These are phyloP conservation scores for Tulasnella sp. DNA, from an alignment of 768 basidiomycete species.

Conservation along the genomic window DNA sequence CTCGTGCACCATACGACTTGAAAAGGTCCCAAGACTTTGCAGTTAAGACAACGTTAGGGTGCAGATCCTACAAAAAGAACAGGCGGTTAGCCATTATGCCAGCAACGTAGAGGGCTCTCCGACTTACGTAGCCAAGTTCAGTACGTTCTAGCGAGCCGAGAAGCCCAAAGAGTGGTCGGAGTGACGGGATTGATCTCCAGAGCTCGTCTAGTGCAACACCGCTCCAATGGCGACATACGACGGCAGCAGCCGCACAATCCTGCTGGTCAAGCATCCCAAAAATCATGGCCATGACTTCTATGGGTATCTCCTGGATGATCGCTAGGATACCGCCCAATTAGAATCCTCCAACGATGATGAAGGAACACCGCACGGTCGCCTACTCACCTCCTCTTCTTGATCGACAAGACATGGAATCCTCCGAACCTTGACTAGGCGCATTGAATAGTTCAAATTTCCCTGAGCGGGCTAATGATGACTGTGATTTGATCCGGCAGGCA, in stretches of 20 bases:
- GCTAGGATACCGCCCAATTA: not conserved
- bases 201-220: constrained; percentile 1
- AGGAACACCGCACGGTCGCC: too few species aligned
- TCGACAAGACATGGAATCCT: too few species aligned
- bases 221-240: not conserved
- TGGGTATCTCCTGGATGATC: not conserved
- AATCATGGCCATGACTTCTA: not conserved
- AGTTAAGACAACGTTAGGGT: not conserved
- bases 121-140: not conserved
- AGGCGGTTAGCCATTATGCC: not conserved
- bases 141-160: not conserved
- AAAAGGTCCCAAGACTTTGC: not conserved
- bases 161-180: not conserved
- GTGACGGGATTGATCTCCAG: not conserved
- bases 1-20: not conserved
- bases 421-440: too few species aligned
- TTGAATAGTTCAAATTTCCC: too few species aligned
- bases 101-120: not conserved
- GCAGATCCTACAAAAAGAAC: not conserved
- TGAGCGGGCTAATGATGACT: too few species aligned
- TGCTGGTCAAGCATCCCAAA: not conserved
- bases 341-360: too few species aligned
- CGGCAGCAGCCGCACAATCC: not conserved
- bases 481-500: too few species aligned
- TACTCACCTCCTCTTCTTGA: too few species aligned